Evolutionary conservation across 441 rosid genomes (phyloP).

Genomic region (Jatropha podagrica): DNA sequence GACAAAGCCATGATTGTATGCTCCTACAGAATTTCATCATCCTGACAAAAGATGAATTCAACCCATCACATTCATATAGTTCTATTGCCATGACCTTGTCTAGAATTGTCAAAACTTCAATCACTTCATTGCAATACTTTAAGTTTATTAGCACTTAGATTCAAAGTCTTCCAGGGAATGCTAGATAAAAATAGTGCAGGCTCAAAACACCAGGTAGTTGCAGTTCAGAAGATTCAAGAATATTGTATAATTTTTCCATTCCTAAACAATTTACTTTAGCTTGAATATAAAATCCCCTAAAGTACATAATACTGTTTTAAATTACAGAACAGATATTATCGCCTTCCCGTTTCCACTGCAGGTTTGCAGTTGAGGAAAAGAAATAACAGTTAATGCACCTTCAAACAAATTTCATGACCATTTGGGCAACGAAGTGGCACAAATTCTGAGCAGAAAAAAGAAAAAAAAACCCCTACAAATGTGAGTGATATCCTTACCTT

Average conservation of each 20-base stretch:
- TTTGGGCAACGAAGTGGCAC: slow-evolving; percentile 21
- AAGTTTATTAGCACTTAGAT: neutral
- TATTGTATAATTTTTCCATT: slow-evolving; percentile 20
- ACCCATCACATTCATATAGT: neutral
- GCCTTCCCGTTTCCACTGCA: slow-evolving; percentile 17
- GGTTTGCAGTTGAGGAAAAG: slow-evolving; percentile 23
- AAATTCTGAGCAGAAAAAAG: slow-evolving; percentile 19
- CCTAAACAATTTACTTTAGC: slow-evolving; percentile 19
- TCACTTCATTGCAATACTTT: neutral
- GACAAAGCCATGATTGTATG: neutral
- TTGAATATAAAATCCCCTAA: slow-evolving; percentile 20
- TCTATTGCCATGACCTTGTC: neutral
- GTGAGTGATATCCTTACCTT: slow-evolving; percentile 23
- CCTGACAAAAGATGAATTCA: neutral
- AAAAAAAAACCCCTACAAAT: neutral
- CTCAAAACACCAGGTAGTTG: neutral
- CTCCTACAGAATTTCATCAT: neutral
- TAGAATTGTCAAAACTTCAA: neutral
- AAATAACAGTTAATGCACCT: slow-evolving; percentile 29
- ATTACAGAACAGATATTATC: slow-evolving; percentile 18
- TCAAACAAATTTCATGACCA: slow-evolving; percentile 30
- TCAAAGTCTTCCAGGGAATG: neutral
- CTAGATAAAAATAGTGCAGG: neutral
- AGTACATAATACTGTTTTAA: slow-evolving; percentile 19
- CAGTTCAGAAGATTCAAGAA: slow-evolving; percentile 17